Conservation (phyloP, 441 rosid genomes). For the Pelargonium myrrhifolium region DNA sequence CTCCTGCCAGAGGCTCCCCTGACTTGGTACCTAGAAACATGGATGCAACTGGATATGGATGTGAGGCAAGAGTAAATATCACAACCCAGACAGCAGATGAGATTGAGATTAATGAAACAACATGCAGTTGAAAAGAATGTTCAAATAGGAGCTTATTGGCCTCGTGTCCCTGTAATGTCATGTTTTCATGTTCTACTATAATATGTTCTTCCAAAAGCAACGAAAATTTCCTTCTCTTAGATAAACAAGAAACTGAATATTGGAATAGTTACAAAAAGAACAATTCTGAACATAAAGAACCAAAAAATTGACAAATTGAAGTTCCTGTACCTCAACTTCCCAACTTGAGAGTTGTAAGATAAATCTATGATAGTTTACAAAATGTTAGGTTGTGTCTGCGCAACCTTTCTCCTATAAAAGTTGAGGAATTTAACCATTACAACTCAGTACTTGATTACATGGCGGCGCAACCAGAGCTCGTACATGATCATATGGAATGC, state of each 20-base stretch:
- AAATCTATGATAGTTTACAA: constrained; percentile 21
- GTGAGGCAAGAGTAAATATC: not conserved
- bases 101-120: not conserved
- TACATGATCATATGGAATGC: constrained; percentile 96
- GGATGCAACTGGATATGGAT: not conserved
- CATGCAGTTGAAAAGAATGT: not conserved
- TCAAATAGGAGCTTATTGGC: too few species aligned
- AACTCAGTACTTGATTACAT: constrained; percentile 70
- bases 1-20: not conserved
- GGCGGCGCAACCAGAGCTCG: constrained; percentile 87
- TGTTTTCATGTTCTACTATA: not conserved
- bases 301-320: constrained; percentile 14
- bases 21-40: not conserved
- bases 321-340: constrained; percentile 1
- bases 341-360: constrained; percentile 5
- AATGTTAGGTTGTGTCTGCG: constrained; percentile 20
- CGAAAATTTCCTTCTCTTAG: too few species aligned
- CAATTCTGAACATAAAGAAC: constrained; percentile 10
- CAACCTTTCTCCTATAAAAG: constrained; percentile 14
- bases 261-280: not conserved
- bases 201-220: too few species aligned
- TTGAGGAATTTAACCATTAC: constrained; percentile 4
- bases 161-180: too few species aligned
- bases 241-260: too few species aligned
- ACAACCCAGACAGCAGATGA: not conserved